These are phyloP conservation scores for Fibroporia radiculosa DNA, from an alignment of 768 basidiomycete genomes.

Conservation along the genomic window DNA sequence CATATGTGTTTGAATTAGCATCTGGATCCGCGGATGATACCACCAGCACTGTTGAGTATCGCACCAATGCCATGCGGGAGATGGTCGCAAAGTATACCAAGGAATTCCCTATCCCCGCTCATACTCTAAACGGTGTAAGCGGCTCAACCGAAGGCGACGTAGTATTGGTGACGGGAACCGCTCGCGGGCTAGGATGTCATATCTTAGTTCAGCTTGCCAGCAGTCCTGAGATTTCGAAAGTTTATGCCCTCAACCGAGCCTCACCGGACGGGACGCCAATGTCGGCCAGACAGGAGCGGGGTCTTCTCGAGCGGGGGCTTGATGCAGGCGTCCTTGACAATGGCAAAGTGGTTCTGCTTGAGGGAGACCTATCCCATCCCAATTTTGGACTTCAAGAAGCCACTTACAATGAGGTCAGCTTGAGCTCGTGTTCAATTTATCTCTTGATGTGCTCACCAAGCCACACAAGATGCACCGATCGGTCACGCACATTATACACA, in stretches of 20 bases:
- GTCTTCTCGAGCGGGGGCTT: constrained; percentile 12
- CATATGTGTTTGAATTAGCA: not conserved
- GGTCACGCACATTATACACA: constrained; percentile 1
- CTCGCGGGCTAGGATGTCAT: constrained; percentile 24
- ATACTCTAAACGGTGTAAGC: not conserved
- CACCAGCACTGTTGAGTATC: not conserved
- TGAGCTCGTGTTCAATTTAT: not conserved
- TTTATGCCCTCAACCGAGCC: constrained; percentile 21
- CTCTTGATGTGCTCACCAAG: not conserved
- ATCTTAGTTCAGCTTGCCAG: constrained; percentile 18
- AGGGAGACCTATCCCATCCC: constrained; percentile 12
- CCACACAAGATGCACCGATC: constrained; percentile 5
- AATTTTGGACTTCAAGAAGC: constrained; percentile 12
- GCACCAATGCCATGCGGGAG: constrained; percentile 19
- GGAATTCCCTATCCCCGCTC: not conserved
- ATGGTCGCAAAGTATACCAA: constrained; percentile 35
- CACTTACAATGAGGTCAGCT: constrained; percentile 11
- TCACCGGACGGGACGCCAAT: constrained; percentile 4
- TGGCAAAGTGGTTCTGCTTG: constrained; percentile 12
- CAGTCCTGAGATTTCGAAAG: constrained; percentile 9
- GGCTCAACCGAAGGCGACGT: constrained; percentile 8
- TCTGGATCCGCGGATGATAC: not conserved
- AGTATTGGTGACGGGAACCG: constrained; percentile 27
- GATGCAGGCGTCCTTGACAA: constrained; percentile 7
- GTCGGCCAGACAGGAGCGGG: constrained; percentile 8